Conservation (phyloP, 371 early-diverging fungal species). For the Syncephalastrum contaminatum region DNA sequence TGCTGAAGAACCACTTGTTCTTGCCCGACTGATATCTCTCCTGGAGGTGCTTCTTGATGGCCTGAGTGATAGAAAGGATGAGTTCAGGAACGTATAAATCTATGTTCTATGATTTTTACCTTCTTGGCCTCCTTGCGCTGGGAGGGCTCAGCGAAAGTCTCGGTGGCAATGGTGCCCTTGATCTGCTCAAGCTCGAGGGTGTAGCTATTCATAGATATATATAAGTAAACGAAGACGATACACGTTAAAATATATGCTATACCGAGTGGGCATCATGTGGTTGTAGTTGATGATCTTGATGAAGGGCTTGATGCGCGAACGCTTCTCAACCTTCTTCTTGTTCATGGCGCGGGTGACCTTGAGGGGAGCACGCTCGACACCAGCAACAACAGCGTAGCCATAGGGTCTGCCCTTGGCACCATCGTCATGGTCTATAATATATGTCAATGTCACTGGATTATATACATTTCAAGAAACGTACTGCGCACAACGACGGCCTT, state of each 20-base stretch:
- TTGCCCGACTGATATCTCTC: conserved; percentile 94
- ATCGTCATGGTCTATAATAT: conserved; percentile 67
- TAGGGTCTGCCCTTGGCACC: conserved; percentile 90
- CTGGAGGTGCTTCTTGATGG: conserved; percentile 91
- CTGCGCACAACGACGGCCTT: conserved; percentile 98
- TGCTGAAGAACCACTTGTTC: conserved; percentile 99
- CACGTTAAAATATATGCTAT: conserved; percentile 11
- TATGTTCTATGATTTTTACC: conserved; percentile 22
- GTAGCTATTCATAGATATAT: conserved; percentile 45
- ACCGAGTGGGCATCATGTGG: conserved; percentile 98
- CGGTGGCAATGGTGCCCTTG: conserved; percentile 82
- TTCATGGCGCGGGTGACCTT: conserved; percentile 94
- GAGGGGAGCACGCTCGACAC: conserved; percentile 93
- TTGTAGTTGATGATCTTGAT: conserved; percentile 96
- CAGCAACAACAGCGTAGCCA: conserved; percentile 96
- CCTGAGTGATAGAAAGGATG: conserved; percentile 19
- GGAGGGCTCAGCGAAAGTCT: conserved; percentile 91
- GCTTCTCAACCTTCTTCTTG: conserved; percentile 90
- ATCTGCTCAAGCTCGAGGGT: conserved; percentile 83
- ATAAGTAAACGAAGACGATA: not conserved
- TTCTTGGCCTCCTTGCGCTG: conserved; percentile 90
- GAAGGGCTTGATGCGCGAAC: conserved; percentile 96
- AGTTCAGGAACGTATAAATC: not conserved
- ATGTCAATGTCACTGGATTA: not conserved
- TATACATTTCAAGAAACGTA: conserved; percentile 29